phyloP scores from a whole-genome alignment of 2,329 filamentous ascomycete genomes.

The Coniochaeta ligniaria region DNA sequence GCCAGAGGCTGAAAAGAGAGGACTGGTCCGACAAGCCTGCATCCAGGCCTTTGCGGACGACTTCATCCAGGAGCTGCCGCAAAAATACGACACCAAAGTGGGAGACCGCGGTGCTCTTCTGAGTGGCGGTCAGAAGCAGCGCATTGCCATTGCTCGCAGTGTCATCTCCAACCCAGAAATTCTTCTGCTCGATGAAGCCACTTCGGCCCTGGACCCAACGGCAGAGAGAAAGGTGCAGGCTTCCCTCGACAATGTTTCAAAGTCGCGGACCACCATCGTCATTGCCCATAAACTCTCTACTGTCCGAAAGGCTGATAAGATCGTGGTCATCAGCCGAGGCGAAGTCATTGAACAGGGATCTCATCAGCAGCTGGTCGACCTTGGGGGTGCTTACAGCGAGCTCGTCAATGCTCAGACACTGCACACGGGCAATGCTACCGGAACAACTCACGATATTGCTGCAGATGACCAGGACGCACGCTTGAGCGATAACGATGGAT shows the following conservation, averaged over 20 bases:
- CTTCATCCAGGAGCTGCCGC: constrained; percentile 19
- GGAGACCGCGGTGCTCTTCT: constrained; percentile 32
- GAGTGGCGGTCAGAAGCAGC: constrained; percentile 39
- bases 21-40: background rate
- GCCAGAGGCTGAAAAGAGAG: constrained; percentile 28
- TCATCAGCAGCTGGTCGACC: constrained; percentile 43
- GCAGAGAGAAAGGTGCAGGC: constrained; percentile 31
- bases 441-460: background rate
- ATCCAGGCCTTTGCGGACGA: background rate
- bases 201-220: constrained; percentile 33
- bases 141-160: constrained; percentile 32
- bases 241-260: constrained; percentile 14
- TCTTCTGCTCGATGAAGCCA: constrained; percentile 37
- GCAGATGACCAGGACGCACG: background rate
- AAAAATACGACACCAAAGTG: constrained; percentile 41
- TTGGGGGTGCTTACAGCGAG: constrained; percentile 35
- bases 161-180: constrained; percentile 32
- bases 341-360: constrained; percentile 47
- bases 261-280: constrained; percentile 41
- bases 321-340: constrained; percentile 49
- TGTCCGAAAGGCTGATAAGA: constrained; percentile 48
- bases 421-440: background rate
- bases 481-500: background rate
- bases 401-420: constrained; percentile 29
- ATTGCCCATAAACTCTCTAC: constrained; percentile 49